Conservation (phyloP, 2,329 filamentous ascomycete genomes). For the Cladosporium sp. region DNA sequence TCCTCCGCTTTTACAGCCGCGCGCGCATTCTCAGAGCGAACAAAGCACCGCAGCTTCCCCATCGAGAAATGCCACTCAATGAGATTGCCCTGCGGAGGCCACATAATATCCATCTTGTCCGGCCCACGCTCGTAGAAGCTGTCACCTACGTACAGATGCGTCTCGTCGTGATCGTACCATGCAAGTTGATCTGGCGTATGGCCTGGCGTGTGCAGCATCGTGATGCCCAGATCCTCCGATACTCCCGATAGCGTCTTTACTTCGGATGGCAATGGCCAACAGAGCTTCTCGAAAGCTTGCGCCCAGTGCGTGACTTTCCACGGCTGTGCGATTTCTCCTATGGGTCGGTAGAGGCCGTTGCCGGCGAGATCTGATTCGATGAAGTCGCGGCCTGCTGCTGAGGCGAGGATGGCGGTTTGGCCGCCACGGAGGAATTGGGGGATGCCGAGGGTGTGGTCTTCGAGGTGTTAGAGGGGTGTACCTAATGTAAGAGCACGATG, state of each 20-base stretch:
- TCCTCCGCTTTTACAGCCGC: conserved; percentile 18
- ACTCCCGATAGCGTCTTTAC: not conserved
- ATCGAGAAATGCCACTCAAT: conserved; percentile 43
- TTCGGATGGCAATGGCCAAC: conserved; percentile 20
- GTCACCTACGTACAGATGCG: conserved; percentile 49
- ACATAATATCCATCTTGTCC: conserved; percentile 42
- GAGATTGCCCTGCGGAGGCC: conserved; percentile 41
- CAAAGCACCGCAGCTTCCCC: conserved; percentile 38
- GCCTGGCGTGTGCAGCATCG: conserved; percentile 50
- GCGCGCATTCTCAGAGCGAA: conserved; percentile 35
- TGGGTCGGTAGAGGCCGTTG: conserved; percentile 44
- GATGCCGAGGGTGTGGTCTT: conserved; percentile 42
- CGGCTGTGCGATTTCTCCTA: conserved; percentile 39
- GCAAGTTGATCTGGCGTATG: conserved; percentile 50
- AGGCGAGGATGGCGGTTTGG: conserved; percentile 37
- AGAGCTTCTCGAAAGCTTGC: conserved; percentile 39
- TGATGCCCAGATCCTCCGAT: conserved; percentile 38
- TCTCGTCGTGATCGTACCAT: conserved; percentile 47
- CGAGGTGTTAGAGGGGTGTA: not conserved
- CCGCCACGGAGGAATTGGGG: conserved; percentile 36
- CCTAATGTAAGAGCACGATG: no score
- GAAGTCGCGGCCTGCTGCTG: conserved; percentile 41
- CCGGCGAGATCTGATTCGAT: conserved; percentile 41
- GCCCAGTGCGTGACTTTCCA: conserved; percentile 48
- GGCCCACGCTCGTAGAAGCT: conserved; percentile 44